These are phyloP conservation scores for Fagopyrum tataricum DNA, from an alignment of 148 eudicot species.

Conservation along the genomic window DNA sequence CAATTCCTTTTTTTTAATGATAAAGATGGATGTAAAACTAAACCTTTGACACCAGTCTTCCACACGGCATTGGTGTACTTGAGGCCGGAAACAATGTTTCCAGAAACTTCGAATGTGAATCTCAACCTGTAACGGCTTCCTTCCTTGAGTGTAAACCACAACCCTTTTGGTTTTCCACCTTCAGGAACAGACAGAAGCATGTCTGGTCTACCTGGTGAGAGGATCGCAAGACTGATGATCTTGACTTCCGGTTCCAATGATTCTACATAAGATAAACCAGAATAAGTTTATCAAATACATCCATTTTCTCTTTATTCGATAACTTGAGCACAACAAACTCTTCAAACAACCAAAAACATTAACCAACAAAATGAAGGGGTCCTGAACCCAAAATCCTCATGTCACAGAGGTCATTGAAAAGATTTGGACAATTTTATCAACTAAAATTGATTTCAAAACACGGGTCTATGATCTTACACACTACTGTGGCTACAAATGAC, in stretches of 20 bases:
- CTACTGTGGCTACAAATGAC: not conserved
- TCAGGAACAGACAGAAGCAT: constrained; percentile 52
- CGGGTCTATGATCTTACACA: not conserved
- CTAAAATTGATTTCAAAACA: not conserved
- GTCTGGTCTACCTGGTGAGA: constrained; percentile 50
- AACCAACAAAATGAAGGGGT: not conserved
- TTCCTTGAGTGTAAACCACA: constrained; percentile 70
- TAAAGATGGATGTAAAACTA: not conserved
- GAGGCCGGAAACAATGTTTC: constrained; percentile 60
- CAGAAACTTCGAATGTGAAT: constrained; percentile 50
- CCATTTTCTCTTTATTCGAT: not conserved
- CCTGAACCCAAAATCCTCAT: not conserved
- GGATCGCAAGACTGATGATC: constrained; percentile 49
- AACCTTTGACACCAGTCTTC: constrained; percentile 68
- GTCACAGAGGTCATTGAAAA: not conserved
- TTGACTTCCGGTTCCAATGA: constrained; percentile 59
- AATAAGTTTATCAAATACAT: not conserved
- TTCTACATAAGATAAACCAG: constrained; percentile 27
- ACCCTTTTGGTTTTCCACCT: constrained; percentile 56
- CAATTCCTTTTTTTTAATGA: not conserved
- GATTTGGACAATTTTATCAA: not conserved
- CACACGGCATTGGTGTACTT: constrained; percentile 61
- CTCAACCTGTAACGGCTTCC: constrained; percentile 54
- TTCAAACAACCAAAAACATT: not conserved
- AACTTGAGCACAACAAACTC: not conserved